Evolutionary conservation across 2,329 filamentous ascomycete genomes (phyloP).

Genomic region (Phialophora tarda): DNA sequence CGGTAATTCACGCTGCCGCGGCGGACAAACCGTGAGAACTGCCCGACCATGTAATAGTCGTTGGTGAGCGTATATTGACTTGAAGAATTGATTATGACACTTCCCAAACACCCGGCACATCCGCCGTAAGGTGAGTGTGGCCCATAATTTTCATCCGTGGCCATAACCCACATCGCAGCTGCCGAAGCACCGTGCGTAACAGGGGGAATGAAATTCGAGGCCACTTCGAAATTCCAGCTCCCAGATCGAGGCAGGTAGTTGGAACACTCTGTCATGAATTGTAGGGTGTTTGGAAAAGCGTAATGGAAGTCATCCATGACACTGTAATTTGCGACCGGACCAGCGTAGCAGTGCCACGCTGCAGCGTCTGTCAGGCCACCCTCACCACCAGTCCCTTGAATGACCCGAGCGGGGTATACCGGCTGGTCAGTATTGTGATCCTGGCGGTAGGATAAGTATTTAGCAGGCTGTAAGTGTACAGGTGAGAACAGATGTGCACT

Average conservation of each 20-base stretch:
- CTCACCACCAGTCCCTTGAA: conserved; percentile 40
- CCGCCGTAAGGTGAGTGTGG: conserved; percentile 43
- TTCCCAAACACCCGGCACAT: conserved; percentile 41
- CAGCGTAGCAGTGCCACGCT: conserved; percentile 50
- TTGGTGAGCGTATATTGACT: conserved; percentile 54
- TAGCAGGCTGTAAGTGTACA: not conserved
- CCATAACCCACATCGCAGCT: conserved; percentile 44
- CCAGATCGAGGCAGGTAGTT: conserved; percentile 40
- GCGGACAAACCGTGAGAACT: conserved; percentile 58
- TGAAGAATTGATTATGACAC: conserved; percentile 42
- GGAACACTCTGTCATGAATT: conserved; percentile 52
- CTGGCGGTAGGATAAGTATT: not conserved
- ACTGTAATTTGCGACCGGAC: conserved; percentile 43
- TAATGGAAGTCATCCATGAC: conserved; percentile 47
- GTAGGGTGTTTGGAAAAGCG: conserved; percentile 43
- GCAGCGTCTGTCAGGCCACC: conserved; percentile 43
- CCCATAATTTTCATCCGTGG: conserved; percentile 40
- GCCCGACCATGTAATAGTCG: conserved; percentile 62
- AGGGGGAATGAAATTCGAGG: conserved; percentile 33
- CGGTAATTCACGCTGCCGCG: conserved; percentile 47
- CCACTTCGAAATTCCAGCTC: conserved; percentile 25
- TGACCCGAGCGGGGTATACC: conserved; percentile 45
- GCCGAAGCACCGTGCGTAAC: conserved; percentile 44
- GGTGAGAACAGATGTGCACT: not conserved
- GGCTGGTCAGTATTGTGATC: conserved; percentile 49